Base-by-base conservation (phyloP, 1,284 basidiomycete genomes). In the Moesziomyces globuligerus region DNA sequence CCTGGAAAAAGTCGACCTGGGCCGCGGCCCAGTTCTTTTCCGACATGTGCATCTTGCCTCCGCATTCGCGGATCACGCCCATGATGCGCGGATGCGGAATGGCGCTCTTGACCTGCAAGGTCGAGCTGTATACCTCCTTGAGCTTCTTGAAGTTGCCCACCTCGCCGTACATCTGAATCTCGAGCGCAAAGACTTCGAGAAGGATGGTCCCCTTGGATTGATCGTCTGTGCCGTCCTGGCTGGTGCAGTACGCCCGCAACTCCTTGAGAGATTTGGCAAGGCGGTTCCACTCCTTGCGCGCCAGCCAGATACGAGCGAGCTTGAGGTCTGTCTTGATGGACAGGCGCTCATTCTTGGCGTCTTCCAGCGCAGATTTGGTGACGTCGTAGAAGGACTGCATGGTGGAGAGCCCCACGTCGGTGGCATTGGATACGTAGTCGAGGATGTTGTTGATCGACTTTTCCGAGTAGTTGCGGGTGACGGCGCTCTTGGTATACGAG, bases 41-140 rank as follows among this genome's bases (percentile, higher is more conserved):
- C 57, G 92, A 93, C 96, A 99, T 98, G 93, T 96, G 97, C 96
- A 99, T 99, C 85, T 98, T 99, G 8, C 96, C 96, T 13, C 96
- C 96, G 74, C 95, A 98, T 83, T 99, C 96, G 79, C 94, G 93
- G 84, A 99, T 98, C 51, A 98, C 92, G 49, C 95, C 96, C 91
- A 98, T 94, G 79, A 98, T 98, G 24, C 94, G 89, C 8, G 96
- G 96, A 84, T 98, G 96, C 10, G 95, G 94, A 61, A 99, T 98
- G 8, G 96, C 96, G 29, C 93, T 95, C 51, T 92, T 91, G 55
- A 99, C 93, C 51, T 89, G 88, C 72, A 92, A 91, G 2, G 93
- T 91, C 6, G 94, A 93, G 71, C 96, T 93, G 85, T 98, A 99
- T 50, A 98, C 96, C 83, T 97, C 93, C 58, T 98, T 96, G 48